phyloP scores from a whole-genome alignment of 805 yeast genomes.

The Torulaspora indica region DNA sequence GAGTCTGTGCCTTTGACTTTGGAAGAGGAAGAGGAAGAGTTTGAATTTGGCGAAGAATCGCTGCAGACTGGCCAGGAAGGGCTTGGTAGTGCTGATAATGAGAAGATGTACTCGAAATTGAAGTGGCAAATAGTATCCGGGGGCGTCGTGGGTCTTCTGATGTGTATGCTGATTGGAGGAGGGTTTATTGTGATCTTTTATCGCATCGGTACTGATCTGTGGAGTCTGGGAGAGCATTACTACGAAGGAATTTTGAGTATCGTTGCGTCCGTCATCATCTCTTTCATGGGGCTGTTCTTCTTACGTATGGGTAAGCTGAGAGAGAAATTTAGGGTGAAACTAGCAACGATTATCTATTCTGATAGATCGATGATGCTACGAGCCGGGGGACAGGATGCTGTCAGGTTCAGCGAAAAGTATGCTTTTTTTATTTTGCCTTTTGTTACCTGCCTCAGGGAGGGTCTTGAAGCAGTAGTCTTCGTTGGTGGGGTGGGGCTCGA shows the following conservation, averaged over 20 bases:
- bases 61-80: constrained; percentile 14
- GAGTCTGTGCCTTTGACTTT: constrained; percentile 16
- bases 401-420: constrained; percentile 49
- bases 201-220: constrained; percentile 71
- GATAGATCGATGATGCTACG: constrained; percentile 23
- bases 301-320: constrained; percentile 75
- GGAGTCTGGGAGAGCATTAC: constrained; percentile 82
- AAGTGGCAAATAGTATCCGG: constrained; percentile 79
- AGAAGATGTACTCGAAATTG: constrained; percentile 41
- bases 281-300: constrained; percentile 82
- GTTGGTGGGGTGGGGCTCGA: constrained; percentile 83
- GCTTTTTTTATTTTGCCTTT: constrained; percentile 76
- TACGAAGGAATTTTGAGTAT: constrained; percentile 87
- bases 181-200: constrained; percentile 67
- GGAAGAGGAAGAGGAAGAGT: constrained; percentile 34
- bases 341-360: constrained; percentile 42
- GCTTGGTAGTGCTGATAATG: constrained; percentile 27
- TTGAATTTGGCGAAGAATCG: constrained; percentile 14
- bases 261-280: constrained; percentile 70
- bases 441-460: constrained; percentile 82
- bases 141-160: constrained; percentile 60
- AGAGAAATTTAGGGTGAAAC: constrained; percentile 70
- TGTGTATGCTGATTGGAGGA: constrained; percentile 71
- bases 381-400: constrained; percentile 26
- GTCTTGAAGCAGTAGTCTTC: constrained; percentile 86